Conservation (phyloP, 2,329 filamentous ascomycete genomes). For the Pseudogymnoascus sp. region DNA sequence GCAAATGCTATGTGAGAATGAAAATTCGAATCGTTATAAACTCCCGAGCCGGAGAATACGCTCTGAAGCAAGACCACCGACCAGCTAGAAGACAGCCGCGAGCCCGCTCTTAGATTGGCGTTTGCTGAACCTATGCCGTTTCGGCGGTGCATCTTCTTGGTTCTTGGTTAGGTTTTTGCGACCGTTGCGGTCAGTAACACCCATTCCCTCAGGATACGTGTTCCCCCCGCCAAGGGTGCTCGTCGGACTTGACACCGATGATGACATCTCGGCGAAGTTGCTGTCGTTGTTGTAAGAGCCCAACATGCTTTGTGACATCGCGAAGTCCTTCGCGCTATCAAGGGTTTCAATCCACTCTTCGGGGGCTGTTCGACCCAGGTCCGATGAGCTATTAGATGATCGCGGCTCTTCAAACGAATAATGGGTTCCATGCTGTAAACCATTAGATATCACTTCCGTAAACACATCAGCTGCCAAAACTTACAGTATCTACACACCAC, state of each 20-base stretch:
- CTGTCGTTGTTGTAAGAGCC: conserved; percentile 61
- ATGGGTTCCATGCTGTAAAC: conserved; percentile 65
- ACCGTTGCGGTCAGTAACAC: conserved; percentile 45
- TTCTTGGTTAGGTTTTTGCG: conserved; percentile 54
- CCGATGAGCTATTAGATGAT: conserved; percentile 50
- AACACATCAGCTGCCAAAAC: conserved; percentile 31
- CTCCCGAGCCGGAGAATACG: background rate
- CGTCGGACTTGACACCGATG: conserved; percentile 64
- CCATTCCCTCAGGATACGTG: conserved; percentile 34
- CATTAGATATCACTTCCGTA: conserved; percentile 10
- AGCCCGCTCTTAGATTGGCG: conserved; percentile 92
- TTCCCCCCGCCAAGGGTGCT: conserved; percentile 62
- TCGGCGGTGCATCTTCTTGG: conserved; percentile 40
- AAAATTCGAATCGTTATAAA: background rate
- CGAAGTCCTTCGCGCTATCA: conserved; percentile 79
- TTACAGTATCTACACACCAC: conserved; percentile 90
- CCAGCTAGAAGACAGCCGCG: conserved; percentile 68
- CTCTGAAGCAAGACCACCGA: background rate
- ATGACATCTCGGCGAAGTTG: conserved; percentile 60
- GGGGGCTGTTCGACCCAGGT: conserved; percentile 59
- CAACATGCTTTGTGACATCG: conserved; percentile 62
- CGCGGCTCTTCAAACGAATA: conserved; percentile 94
- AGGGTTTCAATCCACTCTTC: conserved; percentile 91
- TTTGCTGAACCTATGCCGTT: conserved; percentile 73
- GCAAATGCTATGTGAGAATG: conserved; percentile 11